These are phyloP conservation scores for Aspergillaceae sp. DNA, from an alignment of 2,329 filamentous ascomycete species.

Conservation along the genomic window DNA sequence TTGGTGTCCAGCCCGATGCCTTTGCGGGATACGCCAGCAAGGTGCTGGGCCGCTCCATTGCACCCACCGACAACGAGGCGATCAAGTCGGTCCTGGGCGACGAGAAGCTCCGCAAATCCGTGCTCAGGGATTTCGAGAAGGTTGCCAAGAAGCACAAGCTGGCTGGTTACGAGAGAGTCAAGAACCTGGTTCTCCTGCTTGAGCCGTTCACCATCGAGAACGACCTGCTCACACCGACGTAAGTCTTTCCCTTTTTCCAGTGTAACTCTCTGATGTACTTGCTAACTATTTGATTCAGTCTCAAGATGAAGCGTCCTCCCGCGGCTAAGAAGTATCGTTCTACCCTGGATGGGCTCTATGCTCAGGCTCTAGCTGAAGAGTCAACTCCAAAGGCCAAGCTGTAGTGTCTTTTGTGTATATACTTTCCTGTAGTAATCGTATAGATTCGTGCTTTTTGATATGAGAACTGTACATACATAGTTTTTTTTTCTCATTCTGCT, in stretches of 20 bases:
- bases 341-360: constrained; percentile 54
- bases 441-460: neutral
- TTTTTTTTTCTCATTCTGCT: neutral
- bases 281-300: constrained; percentile 34
- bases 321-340: constrained; percentile 54
- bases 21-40: constrained; percentile 77
- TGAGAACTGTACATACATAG: neutral
- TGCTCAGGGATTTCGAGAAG: constrained; percentile 68
- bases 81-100: constrained; percentile 61
- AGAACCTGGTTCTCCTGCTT: constrained; percentile 62
- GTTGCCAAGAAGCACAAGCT: constrained; percentile 80
- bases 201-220: constrained; percentile 94
- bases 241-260: constrained; percentile 15
- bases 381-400: constrained; percentile 34
- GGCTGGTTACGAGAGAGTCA: constrained; percentile 80
- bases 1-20: constrained; percentile 74
- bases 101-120: constrained; percentile 61
- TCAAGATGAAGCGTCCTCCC: constrained; percentile 65
- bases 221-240: constrained; percentile 55
- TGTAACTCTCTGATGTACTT: neutral
- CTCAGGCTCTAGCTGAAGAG: constrained; percentile 40
- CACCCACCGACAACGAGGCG: constrained; percentile 55
- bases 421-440: constrained; percentile 2
- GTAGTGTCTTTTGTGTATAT: constrained; percentile 12
- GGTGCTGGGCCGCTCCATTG: constrained; percentile 60